A percentile compares a stretch with the other conserved stretches of the same genome.
phyloP scores from a whole-genome alignment of 805 yeast species.

The Scheffersomyces coipomensis region DNA sequence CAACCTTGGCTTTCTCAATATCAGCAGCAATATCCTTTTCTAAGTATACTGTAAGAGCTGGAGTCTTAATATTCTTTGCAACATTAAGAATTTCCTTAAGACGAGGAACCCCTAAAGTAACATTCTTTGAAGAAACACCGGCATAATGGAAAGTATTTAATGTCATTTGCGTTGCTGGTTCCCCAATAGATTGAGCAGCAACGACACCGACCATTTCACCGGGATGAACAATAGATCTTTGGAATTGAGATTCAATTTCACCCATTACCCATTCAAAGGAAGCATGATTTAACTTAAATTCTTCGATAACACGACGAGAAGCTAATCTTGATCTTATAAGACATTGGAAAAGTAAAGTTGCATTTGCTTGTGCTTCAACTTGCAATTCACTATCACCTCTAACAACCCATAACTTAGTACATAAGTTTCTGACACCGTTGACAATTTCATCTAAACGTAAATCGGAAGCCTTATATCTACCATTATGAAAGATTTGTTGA shows the following conservation, averaged over 20 bases:
- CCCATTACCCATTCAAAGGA: constrained; percentile 97
- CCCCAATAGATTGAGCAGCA: constrained; percentile 98
- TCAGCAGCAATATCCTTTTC: constrained; percentile 78
- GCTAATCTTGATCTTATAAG: constrained; percentile 91
- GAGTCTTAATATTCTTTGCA: constrained; percentile 98
- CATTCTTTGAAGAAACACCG: constrained; percentile 95
- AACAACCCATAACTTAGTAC: constrained; percentile 67
- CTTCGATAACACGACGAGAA: constrained; percentile 86
- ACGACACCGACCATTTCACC: constrained; percentile 99
- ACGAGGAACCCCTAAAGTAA: constrained; percentile 96
- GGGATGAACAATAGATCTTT: constrained; percentile 87
- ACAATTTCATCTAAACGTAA: constrained; percentile 82
- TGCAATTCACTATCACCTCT: constrained; percentile 77
- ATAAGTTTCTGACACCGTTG: constrained; percentile 63
- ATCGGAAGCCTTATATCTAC: constrained; percentile 87
- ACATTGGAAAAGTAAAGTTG: constrained; percentile 86
- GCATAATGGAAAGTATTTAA: constrained; percentile 97
- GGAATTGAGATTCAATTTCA: constrained; percentile 91
- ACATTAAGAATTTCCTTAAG: constrained; percentile 96
- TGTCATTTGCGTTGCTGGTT: constrained; percentile 98
- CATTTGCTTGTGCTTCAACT: constrained; percentile 88
- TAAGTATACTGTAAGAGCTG: constrained; percentile 94
- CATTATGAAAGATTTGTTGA: constrained; percentile 94
- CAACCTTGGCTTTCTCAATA: constrained; percentile 90
- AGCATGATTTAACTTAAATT: constrained; percentile 74